phyloP scores from a whole-genome alignment of 768 basidiomycete genomes.

The Omphalotus guepiniiformis region DNA sequence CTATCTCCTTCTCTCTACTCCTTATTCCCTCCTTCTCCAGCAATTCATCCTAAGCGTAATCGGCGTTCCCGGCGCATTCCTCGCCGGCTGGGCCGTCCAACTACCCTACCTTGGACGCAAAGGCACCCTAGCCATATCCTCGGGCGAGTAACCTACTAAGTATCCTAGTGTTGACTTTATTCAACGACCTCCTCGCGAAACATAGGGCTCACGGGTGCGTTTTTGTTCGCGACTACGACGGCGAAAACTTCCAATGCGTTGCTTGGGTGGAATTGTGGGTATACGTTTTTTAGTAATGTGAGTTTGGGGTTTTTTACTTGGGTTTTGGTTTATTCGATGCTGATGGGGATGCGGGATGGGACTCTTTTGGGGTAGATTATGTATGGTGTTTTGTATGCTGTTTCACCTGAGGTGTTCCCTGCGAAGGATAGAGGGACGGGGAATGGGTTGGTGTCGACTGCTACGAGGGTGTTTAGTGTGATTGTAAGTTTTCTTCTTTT shows the following conservation, averaged over 20 bases:
- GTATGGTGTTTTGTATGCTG: constrained; percentile 72
- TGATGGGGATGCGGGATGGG: neutral
- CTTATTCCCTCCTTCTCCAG: constrained; percentile 26
- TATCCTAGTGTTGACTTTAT: constrained; percentile 23
- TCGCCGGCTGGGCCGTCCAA: constrained; percentile 72
- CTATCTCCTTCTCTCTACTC: neutral
- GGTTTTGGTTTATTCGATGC: neutral
- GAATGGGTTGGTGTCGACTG: constrained; percentile 58
- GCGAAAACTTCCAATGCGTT: constrained; percentile 62
- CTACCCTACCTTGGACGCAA: constrained; percentile 57
- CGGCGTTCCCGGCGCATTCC: constrained; percentile 67
- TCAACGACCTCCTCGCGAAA: constrained; percentile 43
- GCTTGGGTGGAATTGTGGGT: constrained; percentile 79
- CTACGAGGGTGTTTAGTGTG: constrained; percentile 63
- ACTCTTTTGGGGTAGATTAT: constrained; percentile 44
- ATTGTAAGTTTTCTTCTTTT: constrained; percentile 40
- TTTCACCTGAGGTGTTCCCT: constrained; percentile 68
- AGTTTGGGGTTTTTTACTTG: constrained; percentile 16
- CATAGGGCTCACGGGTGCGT: constrained; percentile 66
- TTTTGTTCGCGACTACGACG: constrained; percentile 75
- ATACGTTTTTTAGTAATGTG: constrained; percentile 60
- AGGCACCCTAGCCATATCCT: constrained; percentile 62
- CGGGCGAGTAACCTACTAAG: constrained; percentile 40
- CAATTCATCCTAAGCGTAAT: constrained; percentile 66
- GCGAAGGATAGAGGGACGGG: constrained; percentile 73